Conservation (phyloP, 176 grass and related monocot species). For the Carex scoparia region DNA sequence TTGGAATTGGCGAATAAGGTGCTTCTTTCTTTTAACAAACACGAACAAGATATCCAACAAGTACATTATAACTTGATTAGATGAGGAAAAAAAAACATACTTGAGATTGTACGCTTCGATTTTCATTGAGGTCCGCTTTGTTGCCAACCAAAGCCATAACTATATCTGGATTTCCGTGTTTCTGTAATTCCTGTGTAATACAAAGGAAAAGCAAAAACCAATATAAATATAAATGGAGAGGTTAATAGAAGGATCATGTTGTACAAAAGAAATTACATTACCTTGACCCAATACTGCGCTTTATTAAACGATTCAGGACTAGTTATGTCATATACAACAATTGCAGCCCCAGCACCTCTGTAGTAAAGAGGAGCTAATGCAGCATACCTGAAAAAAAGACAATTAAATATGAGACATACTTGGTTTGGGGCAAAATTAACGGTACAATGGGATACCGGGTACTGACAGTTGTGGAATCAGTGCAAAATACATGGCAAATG, state of each 20-base stretch:
- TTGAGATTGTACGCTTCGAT: constrained; percentile 47
- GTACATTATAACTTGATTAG: background rate
- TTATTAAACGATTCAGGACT: constrained; percentile 91
- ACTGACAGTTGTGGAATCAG: too few species aligned
- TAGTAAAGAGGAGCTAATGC: constrained; percentile 95
- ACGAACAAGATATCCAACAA: background rate
- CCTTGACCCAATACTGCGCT: constrained; percentile 99
- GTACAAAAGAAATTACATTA: constrained; percentile 20
- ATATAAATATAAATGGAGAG: background rate
- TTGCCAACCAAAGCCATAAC: constrained; percentile 96
- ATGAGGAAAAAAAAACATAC: constrained; percentile 34
- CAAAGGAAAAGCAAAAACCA: background rate
- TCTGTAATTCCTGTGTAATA: constrained; percentile 78
- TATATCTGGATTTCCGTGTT: constrained; percentile 90
- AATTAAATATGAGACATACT: background rate
- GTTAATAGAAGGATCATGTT: background rate
- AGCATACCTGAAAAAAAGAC: constrained; percentile 67
- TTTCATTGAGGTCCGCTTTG: constrained; percentile 87
- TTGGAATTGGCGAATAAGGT: background rate
- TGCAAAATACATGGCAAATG: too few species aligned
- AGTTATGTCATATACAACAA: constrained; percentile 96
- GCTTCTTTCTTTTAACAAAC: constrained; percentile 15
- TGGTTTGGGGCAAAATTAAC: too few species aligned
- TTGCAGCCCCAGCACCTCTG: constrained; percentile 82
- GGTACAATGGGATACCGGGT: too few species aligned